Evolutionary conservation across 129 eudicot species (phyloP).

Genomic region (Lactuca sativa): DNA sequence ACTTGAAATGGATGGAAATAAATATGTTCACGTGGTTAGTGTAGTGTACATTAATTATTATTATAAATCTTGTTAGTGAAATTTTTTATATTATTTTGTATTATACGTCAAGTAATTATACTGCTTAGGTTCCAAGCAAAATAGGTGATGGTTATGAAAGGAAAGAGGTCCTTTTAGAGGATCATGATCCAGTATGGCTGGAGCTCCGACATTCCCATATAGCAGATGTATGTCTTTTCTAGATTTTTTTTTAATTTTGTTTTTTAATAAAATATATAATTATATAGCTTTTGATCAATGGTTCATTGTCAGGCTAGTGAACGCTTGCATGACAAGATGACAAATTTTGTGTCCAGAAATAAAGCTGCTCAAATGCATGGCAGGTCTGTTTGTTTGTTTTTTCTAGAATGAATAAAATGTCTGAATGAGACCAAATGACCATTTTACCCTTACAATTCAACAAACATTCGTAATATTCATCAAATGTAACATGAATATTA

Average conservation of each 20-base stretch:
- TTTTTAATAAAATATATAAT: neutral
- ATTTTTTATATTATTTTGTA: constrained; percentile 21
- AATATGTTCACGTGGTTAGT: constrained; percentile 80
- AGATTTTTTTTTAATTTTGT: neutral
- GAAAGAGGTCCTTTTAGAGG: constrained; percentile 89
- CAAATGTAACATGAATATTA: too few relatives aligned
- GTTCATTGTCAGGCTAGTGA: constrained; percentile 81
- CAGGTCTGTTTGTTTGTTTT: constrained; percentile 48
- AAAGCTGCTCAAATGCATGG: constrained; percentile 85
- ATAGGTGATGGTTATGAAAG: constrained; percentile 70
- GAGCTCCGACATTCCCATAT: constrained; percentile 97
- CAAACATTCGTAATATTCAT: too few relatives aligned
- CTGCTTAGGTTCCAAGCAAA: constrained; percentile 76
- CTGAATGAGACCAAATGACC: neutral
- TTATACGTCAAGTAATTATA: constrained; percentile 35
- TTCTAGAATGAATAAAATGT: neutral
- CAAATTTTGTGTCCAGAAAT: constrained; percentile 70
- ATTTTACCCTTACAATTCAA: too few relatives aligned
- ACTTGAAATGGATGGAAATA: constrained; percentile 84
- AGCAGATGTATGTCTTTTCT: constrained; percentile 74
- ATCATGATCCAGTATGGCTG: constrained; percentile 91
- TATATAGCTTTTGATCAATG: constrained; percentile 32
- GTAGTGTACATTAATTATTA: constrained; percentile 15
- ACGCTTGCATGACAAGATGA: constrained; percentile 90
- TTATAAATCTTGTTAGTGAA: neutral